Evolutionary conservation across 1,284 basidiomycete genomes (phyloP), one percentile per base, ranked within the genome.

Genomic region (Cryptococcus sp.): DNA sequence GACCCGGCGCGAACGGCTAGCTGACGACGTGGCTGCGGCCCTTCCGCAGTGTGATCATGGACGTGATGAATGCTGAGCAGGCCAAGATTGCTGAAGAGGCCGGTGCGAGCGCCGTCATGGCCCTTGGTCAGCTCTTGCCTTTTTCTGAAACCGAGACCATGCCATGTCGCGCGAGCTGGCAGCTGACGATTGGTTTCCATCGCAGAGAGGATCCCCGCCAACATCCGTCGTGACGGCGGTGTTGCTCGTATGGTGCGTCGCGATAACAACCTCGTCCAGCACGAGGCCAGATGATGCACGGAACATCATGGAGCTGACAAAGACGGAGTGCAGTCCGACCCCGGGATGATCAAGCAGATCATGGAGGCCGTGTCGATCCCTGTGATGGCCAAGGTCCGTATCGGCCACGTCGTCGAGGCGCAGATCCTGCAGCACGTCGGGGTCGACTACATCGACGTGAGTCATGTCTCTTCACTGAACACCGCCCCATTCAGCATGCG

Each of bases 21-120:
- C 15, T 44, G 18, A 23, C 24, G 38, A 33, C 13, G 33, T 21
- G 18, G 40, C 40, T 12, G n/a, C 40, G 20, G 20, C 20, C 20
- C 20, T 9, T 35, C 86, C 86, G 87, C 61, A 92, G 91, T 65
- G 91, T 95, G 61, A 94, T 94, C 76, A 92, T 91, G 89, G 89
- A 92, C 76, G 89, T 94, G 57, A 70, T 73, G 70, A 67, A 71
- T 58, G 70, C 69, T 52, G 76, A 77, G 61, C 74, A 76, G 86
- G 95, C 95, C 59, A 87, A 91, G 63, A 94, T 98, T 68, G 95
- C 95, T 57, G 95, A 98, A 74, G 93, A 96, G 73, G 95, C 95
- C 11, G 95, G 96, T 59, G 95, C 95, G 13, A 93, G 91, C 75
- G 95, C 95, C 62, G 95, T 98, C 63, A 98, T 98, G 95, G 92